Conservation (phyloP, 2,329 filamentous ascomycete genomes). For the Alternaria atra region DNA sequence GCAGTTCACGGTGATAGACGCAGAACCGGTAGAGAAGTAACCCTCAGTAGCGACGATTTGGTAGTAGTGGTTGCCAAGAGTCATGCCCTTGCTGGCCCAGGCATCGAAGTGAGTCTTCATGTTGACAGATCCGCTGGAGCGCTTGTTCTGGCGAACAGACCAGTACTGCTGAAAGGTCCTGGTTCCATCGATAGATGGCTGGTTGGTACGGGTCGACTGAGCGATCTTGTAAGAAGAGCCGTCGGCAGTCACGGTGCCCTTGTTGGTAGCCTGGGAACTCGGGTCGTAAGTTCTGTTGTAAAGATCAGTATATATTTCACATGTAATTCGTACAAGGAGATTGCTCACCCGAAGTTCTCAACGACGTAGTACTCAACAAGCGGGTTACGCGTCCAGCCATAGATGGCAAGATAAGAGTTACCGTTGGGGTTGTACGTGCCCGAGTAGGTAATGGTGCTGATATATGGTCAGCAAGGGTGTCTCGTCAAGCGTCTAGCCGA, state of each 20-base stretch:
- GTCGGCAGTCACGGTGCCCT: slow-evolving; percentile 44
- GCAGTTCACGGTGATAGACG: slow-evolving; percentile 58
- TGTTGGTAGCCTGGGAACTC: slow-evolving; percentile 53
- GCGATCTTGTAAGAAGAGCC: slow-evolving; percentile 46
- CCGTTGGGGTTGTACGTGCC: slow-evolving; percentile 46
- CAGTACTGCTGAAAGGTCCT: slow-evolving; percentile 64
- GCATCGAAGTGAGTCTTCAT: slow-evolving; percentile 48
- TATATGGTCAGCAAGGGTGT: neutral
- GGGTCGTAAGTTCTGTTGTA: slow-evolving; percentile 55
- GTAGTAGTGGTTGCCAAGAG: slow-evolving; percentile 45
- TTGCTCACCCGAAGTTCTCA: slow-evolving; percentile 59
- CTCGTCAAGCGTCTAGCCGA: neutral
- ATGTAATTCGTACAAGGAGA: neutral
- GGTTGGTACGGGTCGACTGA: slow-evolving; percentile 48
- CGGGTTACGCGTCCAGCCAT: slow-evolving; percentile 65
- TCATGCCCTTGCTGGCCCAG: slow-evolving; percentile 46
- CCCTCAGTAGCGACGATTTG: slow-evolving; percentile 55
- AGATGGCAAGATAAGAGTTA: slow-evolving; percentile 62
- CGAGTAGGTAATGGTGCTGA: slow-evolving; percentile 47
- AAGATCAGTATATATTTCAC: neutral
- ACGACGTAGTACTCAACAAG: slow-evolving; percentile 63
- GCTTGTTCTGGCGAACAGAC: slow-evolving; percentile 49
- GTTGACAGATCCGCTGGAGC: slow-evolving; percentile 42
- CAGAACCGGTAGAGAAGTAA: slow-evolving; percentile 60
- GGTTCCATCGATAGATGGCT: slow-evolving; percentile 61